phyloP scores from a whole-genome alignment of 768 basidiomycete species.

The Pholiota microspora region DNA sequence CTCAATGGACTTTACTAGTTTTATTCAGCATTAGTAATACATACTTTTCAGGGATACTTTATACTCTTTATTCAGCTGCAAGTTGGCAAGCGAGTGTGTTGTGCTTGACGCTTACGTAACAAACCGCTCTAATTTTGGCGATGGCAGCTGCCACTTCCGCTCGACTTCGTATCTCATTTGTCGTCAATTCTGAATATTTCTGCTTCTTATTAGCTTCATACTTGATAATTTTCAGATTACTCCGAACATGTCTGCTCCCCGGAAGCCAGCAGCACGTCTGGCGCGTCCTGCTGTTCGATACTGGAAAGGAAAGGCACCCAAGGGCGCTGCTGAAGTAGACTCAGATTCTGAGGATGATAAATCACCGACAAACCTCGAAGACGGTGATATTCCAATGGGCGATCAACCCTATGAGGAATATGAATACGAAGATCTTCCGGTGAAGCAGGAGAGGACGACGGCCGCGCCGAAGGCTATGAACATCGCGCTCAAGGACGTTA shows the following conservation, averaged over 20 bases:
- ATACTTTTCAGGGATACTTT: not conserved
- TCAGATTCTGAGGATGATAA: constrained; percentile 71
- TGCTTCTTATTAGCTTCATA: too few species aligned
- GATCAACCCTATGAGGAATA: constrained; percentile 47
- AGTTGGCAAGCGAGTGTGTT: too few species aligned
- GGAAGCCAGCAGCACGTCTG: constrained; percentile 75
- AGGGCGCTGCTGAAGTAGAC: constrained; percentile 56
- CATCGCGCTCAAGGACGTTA: constrained; percentile 75
- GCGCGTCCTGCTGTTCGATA: constrained; percentile 83
- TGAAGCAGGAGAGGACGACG: constrained; percentile 34
- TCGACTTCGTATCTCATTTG: too few species aligned
- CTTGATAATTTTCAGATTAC: not conserved
- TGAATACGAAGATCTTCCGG: constrained; percentile 42
- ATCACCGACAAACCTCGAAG: constrained; percentile 33
- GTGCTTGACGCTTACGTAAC: too few species aligned
- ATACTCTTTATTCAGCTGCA: too few species aligned
- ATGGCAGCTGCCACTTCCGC: too few species aligned
- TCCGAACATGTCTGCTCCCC: constrained; percentile 25
- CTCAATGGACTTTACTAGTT: not conserved
- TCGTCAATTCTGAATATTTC: too few species aligned
- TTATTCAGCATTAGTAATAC: not conserved
- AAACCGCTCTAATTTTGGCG: too few species aligned
- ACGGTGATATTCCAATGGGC: constrained; percentile 59
- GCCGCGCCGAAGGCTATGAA: constrained; percentile 58
- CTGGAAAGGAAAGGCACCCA: constrained; percentile 88